These are phyloP conservation scores for Mucor sp. DNA, from an alignment of 371 early-diverging fungal genomes.

Conservation along the genomic window DNA sequence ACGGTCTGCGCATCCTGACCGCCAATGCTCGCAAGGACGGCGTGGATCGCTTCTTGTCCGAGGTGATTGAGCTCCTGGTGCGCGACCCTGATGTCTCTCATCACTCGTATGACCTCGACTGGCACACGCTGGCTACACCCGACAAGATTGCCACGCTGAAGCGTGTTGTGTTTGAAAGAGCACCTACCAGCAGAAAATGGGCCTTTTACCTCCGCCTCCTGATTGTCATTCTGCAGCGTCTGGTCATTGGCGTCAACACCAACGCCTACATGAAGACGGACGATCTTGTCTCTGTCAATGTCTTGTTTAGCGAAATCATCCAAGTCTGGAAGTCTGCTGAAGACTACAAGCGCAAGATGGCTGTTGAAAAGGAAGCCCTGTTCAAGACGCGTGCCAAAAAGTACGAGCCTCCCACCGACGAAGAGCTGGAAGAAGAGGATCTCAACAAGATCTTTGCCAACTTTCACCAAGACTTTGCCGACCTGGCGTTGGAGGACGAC, in stretches of 20 bases:
- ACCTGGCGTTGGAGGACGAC: conserved; percentile 34
- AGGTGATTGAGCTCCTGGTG: conserved; percentile 50
- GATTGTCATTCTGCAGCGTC: conserved; percentile 60
- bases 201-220: conserved; percentile 68
- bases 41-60: conserved; percentile 34
- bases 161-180: conserved; percentile 55
- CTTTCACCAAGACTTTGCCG: conserved; percentile 63
- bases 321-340: conserved; percentile 75
- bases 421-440: conserved; percentile 73
- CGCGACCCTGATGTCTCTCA: conserved; percentile 46
- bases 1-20: conserved; percentile 70
- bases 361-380: conserved; percentile 72
- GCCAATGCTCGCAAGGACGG: conserved; percentile 29
- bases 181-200: conserved; percentile 56
- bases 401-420: conserved; percentile 68
- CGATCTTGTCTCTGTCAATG: conserved; percentile 59
- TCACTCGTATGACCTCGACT: conserved; percentile 34
- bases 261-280: conserved; percentile 54
- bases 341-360: conserved; percentile 65
- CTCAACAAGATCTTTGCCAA: conserved; percentile 79
- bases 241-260: conserved; percentile 51
- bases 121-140: conserved; percentile 53
- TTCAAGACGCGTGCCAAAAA: conserved; percentile 74
- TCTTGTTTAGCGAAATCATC: conserved; percentile 64
- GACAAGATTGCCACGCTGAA: conserved; percentile 48